These are phyloP conservation scores for Lachnellula subtilissima DNA, from an alignment of 2,329 filamentous ascomycete genomes.

Conservation along the genomic window DNA sequence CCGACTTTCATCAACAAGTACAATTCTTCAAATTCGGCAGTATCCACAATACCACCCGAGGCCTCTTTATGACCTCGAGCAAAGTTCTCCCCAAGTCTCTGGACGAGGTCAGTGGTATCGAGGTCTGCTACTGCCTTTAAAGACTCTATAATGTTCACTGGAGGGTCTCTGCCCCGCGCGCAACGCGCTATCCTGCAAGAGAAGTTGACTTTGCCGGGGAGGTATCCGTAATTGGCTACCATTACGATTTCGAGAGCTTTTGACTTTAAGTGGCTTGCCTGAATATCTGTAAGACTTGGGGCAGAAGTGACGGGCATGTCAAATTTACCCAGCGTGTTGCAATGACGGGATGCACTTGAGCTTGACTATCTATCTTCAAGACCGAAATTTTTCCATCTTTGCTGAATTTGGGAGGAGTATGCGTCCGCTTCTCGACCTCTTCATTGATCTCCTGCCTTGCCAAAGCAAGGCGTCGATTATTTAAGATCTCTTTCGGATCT, in stretches of 20 bases:
- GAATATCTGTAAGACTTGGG: neutral
- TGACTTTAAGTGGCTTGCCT: constrained; percentile 52
- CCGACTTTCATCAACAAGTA: constrained; percentile 55
- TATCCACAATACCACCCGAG: constrained; percentile 58
- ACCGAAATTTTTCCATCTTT: constrained; percentile 58
- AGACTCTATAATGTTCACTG: constrained; percentile 59
- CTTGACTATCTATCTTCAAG: constrained; percentile 53
- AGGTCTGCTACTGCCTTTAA: constrained; percentile 47
- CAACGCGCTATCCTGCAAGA: constrained; percentile 57
- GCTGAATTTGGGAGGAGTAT: constrained; percentile 59
- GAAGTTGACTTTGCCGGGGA: constrained; percentile 60
- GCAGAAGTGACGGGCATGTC: neutral
- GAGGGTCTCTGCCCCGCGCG: constrained; percentile 47
- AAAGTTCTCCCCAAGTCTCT: constrained; percentile 57
- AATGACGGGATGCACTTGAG: constrained; percentile 63
- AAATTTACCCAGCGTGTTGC: constrained; percentile 53
- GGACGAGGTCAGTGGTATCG: constrained; percentile 34
- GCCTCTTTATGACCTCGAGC: constrained; percentile 64
- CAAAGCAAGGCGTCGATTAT: constrained; percentile 43
- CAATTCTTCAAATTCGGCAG: constrained; percentile 60
- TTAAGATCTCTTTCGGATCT: constrained; percentile 47
- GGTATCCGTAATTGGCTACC: constrained; percentile 63
- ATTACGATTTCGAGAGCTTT: constrained; percentile 58
- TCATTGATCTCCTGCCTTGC: constrained; percentile 55
- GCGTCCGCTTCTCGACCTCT: constrained; percentile 58